Evolutionary conservation across 306 rosid genomes (phyloP).

Genomic region (Inga laurina): DNA sequence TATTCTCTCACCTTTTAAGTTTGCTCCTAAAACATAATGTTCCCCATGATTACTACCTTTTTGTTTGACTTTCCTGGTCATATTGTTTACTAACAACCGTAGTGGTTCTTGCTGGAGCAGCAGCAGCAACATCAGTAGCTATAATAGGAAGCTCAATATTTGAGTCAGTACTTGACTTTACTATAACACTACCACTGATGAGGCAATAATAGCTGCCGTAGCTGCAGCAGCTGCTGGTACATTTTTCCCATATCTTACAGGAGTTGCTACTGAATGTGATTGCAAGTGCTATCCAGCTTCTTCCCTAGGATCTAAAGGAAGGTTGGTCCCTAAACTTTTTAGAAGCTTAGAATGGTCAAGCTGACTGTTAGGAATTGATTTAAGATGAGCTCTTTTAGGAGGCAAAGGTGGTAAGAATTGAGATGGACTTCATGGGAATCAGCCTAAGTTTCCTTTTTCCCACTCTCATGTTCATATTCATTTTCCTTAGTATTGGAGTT

Average conservation of each 20-base stretch:
- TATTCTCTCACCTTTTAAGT: constrained; percentile 68
- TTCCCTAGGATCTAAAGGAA: constrained; percentile 56
- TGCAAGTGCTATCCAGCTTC: constrained; percentile 45
- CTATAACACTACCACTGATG: constrained; percentile 88
- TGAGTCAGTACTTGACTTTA: constrained; percentile 70
- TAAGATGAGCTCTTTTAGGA: constrained; percentile 50
- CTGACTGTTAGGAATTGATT: constrained; percentile 56
- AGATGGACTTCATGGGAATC: constrained; percentile 43
- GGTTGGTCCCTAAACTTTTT: constrained; percentile 58
- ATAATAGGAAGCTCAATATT: constrained; percentile 84
- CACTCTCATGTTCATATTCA: constrained; percentile 44
- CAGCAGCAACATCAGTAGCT: constrained; percentile 98
- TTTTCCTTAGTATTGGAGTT: constrained; percentile 45
- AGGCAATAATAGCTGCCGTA: constrained; percentile 96
- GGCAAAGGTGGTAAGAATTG: constrained; percentile 78
- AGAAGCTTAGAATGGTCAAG: constrained; percentile 54
- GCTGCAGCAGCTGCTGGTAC: constrained; percentile 97
- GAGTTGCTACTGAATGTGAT: constrained; percentile 53
- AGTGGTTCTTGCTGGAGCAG: constrained; percentile 91
- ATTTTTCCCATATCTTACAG: constrained; percentile 64
- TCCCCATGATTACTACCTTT: constrained; percentile 65
- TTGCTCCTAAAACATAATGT: constrained; percentile 51
- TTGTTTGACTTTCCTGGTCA: constrained; percentile 64
- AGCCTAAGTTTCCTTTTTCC: constrained; percentile 39
- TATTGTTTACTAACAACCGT: constrained; percentile 86